Evolutionary conservation across 345 rosid genomes (phyloP).

Genomic region (Draba incana): DNA sequence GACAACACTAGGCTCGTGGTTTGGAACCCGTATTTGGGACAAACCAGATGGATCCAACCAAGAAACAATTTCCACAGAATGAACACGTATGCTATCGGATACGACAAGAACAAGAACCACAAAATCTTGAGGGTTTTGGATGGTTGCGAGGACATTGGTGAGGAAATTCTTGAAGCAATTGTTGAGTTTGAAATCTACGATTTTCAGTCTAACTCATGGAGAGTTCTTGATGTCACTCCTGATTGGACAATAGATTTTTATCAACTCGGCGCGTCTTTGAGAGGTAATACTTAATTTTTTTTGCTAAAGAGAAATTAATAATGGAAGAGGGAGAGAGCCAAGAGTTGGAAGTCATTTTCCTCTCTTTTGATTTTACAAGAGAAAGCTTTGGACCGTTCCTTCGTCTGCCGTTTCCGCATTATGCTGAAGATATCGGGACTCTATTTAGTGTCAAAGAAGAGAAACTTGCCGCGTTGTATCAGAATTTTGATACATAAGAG

Average conservation of each 20-base stretch:
- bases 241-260: not conserved
- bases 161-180: too few relatives aligned
- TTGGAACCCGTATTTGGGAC: too few relatives aligned
- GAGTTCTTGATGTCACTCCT: not conserved
- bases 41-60: too few relatives aligned
- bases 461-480: not conserved
- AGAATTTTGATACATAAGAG: not conserved
- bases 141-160: too few relatives aligned
- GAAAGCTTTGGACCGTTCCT: not conserved
- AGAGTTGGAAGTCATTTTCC: too few relatives aligned
- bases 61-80: too few relatives aligned
- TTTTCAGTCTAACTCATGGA: constrained; percentile 1
- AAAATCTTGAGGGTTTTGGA: constrained; percentile 1
- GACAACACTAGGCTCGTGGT: too few relatives aligned
- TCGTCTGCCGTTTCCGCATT: not conserved
- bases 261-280: not conserved
- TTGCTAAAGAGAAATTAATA: not conserved
- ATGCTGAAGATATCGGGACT: not conserved
- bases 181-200: not conserved
- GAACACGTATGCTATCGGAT: not conserved
- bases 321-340: too few relatives aligned
- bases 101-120: constrained; percentile 2
- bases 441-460: not conserved
- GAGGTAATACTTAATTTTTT: constrained; percentile 10
- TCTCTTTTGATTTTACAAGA: not conserved